Conservation (phyloP, 352 stramenopile genomes). For the Aphanomyces euteiches region DNA sequence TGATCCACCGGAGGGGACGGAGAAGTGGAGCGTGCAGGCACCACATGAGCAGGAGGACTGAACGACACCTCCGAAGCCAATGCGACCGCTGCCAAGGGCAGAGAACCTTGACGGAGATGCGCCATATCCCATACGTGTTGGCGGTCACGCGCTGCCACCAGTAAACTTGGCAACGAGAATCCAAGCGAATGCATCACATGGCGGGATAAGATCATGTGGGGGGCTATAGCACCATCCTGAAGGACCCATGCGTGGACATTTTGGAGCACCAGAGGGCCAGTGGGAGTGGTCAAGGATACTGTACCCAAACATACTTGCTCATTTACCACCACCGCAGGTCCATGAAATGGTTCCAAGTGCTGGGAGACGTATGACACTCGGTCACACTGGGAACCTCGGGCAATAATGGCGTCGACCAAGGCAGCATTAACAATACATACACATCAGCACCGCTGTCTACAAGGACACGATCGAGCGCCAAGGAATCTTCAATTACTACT, state of each 20-base stretch:
- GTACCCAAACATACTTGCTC: background rate
- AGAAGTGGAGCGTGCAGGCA: too few relatives aligned
- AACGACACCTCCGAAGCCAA: too few relatives aligned
- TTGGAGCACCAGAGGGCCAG: background rate
- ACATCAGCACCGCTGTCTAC: too few relatives aligned
- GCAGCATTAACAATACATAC: too few relatives aligned
- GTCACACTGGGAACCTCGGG: too few relatives aligned
- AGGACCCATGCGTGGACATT: background rate
- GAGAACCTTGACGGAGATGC: too few relatives aligned
- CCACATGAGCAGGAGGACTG: too few relatives aligned
- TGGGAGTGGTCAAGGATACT: background rate
- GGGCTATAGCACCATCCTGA: background rate
- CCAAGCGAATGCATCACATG: conserved; percentile 1
- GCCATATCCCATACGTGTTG: background rate
- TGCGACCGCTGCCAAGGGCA: too few relatives aligned
- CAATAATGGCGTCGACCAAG: too few relatives aligned
- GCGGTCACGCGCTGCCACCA: background rate
- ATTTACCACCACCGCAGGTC: background rate
- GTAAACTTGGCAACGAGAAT: background rate
- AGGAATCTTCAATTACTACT: too few relatives aligned
- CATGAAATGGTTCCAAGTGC: background rate
- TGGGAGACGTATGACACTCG: background rate
- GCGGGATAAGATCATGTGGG: background rate
- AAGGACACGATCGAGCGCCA: too few relatives aligned
- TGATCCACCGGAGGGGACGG: too few relatives aligned